Percentiles rank a stretch among this genome's conserved stretches.
These are phyloP conservation scores for Pythium rishiriense DNA, from an alignment of 352 stramenopile species.

Conservation along the genomic window DNA sequence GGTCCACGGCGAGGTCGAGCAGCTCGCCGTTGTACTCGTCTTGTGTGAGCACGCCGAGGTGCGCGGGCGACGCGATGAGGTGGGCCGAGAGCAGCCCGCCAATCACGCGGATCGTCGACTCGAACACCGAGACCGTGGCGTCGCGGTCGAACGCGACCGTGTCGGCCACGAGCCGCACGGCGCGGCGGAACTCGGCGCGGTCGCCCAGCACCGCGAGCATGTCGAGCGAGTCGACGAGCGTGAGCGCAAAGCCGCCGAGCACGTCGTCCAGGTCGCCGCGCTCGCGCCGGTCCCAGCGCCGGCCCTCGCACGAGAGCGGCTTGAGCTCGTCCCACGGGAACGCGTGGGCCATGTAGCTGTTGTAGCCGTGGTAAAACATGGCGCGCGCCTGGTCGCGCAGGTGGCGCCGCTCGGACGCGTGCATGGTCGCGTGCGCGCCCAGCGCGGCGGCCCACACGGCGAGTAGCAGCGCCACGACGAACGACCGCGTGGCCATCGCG, in stretches of 20 bases:
- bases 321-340: conserved; percentile 89
- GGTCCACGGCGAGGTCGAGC: conserved; percentile 92
- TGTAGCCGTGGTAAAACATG: conserved; percentile 91
- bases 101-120: conserved; percentile 92
- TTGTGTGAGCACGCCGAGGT: conserved; percentile 50
- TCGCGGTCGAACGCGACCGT: conserved; percentile 83
- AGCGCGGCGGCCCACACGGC: neutral
- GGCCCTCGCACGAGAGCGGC: conserved; percentile 73
- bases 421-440: conserved; percentile 41
- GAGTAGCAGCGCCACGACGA: neutral
- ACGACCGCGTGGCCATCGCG: neutral
- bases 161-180: conserved; percentile 60
- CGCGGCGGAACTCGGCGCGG: conserved; percentile 68
- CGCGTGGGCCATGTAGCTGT: conserved; percentile 86
- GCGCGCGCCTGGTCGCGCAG: conserved; percentile 75
- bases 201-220: conserved; percentile 89
- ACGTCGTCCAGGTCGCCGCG: conserved; percentile 86
- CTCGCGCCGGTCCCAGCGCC: conserved; percentile 76
- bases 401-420: conserved; percentile 62
- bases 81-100: conserved; percentile 91
- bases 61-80: conserved; percentile 68
- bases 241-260: conserved; percentile 80
- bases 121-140: conserved; percentile 92
- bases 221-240: conserved; percentile 88
- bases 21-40: conserved; percentile 93